Percentiles rank a stretch among this genome's conserved stretches.
phyloP scores from a whole-genome alignment of 2,329 filamentous ascomycete genomes.

The Beauveria bassiana region DNA sequence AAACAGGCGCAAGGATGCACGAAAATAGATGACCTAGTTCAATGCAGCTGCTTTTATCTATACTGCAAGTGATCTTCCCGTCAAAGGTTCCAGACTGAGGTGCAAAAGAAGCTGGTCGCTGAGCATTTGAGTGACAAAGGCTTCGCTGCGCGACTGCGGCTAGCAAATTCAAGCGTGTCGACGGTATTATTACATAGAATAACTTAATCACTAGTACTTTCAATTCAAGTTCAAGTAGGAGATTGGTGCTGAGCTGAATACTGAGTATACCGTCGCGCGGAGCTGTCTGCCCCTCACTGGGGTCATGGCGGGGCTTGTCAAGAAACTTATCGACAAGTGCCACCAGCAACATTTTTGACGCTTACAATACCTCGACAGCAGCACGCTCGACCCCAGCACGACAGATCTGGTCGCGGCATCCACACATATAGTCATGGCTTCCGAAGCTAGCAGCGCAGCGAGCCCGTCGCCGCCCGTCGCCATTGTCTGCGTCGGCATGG shows the following conservation, averaged over 20 bases:
- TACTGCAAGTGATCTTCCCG: not conserved
- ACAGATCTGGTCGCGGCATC: not conserved
- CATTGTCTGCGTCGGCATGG: constrained; percentile 96
- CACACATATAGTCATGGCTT: constrained; percentile 21
- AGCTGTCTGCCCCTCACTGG: too few species aligned
- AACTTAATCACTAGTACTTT: too few species aligned
- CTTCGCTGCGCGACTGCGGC: too few species aligned
- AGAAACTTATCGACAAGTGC: constrained; percentile 4
- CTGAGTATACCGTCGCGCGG: too few species aligned
- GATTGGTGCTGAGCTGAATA: too few species aligned
- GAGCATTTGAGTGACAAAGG: too few species aligned
- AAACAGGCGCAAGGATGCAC: constrained; percentile 1
- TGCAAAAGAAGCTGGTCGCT: not conserved
- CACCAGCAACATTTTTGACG: constrained; percentile 4
- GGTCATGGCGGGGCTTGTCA: constrained; percentile 3
- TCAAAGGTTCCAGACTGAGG: not conserved
- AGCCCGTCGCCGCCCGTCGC: constrained; percentile 53
- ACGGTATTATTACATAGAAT: too few species aligned
- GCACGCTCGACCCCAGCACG: not conserved
- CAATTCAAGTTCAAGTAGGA: too few species aligned
- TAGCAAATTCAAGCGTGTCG: too few species aligned
- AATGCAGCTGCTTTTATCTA: not conserved
- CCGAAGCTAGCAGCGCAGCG: constrained; percentile 23
- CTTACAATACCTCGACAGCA: not conserved
- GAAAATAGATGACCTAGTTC: not conserved